Base-by-base conservation (phyloP, 1,139 yeast genomes). In the Pneumocystis murina region DNA sequence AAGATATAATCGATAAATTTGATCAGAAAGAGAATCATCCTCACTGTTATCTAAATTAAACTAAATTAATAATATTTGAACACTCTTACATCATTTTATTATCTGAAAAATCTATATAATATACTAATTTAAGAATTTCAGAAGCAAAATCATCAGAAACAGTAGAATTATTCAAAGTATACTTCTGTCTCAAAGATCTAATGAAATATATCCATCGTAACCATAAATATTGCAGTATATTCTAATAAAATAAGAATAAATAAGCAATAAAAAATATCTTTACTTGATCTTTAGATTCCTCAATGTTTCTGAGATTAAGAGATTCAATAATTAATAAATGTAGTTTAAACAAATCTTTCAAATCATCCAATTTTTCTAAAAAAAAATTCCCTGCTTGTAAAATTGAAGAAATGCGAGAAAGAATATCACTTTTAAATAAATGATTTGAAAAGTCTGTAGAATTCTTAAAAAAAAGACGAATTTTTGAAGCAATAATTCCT, bases 401-500 rank as follows among this genome's bases (percentile, higher is more conserved):
- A 10, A 48, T 24, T 48, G 28, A 41, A 17, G 55, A 48, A 48
- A 48, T 24, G 14, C 28, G 8, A 16, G 10, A 3, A 24, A 48
- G 33, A 20, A 48, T 4, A 48, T 48, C 33, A 24, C 14, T 20
- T 12, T 48, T 48, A 24, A 33, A 48, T 24, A 48, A 24, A 24
- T 28, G 10, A 48, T 48, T 48, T 10, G n/a, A 14, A 48, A 48
- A 48, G 14, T 48, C 16, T 4, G 17, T 24, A 16, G 55, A 48
- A 24, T 10, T 24, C 28, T 24, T 16, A 3, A 30, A 48, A 48
- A 48, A 48, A 24, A 48, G 20, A 14, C 55, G 55, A 48, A 84
- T 75, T 43, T 75, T 77, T 0, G 80, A 76, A 0, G 86, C 88
- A 48, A 84, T 79, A 16, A 74, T 69, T 0, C 89, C 88, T 6